These are phyloP conservation scores for Capniomyces stellatus DNA, from an alignment of 371 early-diverging fungal genomes.

Conservation along the genomic window DNA sequence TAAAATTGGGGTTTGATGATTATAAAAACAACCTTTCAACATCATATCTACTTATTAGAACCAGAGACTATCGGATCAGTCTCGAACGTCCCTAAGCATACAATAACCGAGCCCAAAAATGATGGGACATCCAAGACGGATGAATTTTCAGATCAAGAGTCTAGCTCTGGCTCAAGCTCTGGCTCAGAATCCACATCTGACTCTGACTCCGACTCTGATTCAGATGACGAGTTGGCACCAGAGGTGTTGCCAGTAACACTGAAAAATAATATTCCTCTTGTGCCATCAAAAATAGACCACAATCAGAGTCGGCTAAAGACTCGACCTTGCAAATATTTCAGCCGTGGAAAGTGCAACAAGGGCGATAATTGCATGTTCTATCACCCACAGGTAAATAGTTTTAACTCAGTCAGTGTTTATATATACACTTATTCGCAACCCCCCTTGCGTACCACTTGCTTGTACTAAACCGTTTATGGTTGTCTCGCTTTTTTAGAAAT, in stretches of 20 bases:
- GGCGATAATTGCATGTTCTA: not conserved
- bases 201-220: no score
- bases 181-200: not conserved
- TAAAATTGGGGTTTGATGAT: not conserved
- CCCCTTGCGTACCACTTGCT: no score
- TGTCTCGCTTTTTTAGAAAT: no score
- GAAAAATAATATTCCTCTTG: not conserved
- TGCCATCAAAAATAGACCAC: not conserved
- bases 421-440: no score
- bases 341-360: not conserved
- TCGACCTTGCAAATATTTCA: not conserved
- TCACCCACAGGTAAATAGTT: constrained; percentile 2
- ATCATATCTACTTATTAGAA: not conserved
- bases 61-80: not conserved
- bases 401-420: not conserved
- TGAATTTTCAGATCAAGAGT: not conserved
- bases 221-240: not conserved
- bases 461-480: no score
- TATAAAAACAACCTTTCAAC: not conserved
- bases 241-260: not conserved
- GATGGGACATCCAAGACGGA: not conserved
- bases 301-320: not conserved
- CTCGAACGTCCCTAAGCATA: not conserved
- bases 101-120: not conserved
- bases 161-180: not conserved